Conservation (phyloP, 805 yeast species). For the Zygoascus tannicola region DNA sequence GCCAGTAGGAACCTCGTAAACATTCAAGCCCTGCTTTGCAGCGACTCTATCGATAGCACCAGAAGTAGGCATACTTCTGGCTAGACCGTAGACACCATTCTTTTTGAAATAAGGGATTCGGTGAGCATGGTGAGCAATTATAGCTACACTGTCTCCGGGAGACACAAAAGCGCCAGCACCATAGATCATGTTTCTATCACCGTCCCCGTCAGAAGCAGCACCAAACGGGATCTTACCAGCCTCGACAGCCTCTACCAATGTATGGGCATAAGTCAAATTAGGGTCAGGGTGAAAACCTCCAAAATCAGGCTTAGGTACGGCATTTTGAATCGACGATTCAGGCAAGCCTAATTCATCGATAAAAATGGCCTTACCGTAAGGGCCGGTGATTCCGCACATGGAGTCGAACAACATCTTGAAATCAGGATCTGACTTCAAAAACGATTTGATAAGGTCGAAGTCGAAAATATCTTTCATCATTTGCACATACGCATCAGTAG, state of each 20-base stretch:
- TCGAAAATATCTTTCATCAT: constrained; percentile 83
- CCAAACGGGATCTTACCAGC: constrained; percentile 77
- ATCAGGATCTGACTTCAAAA: constrained; percentile 45
- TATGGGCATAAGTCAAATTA: constrained; percentile 84
- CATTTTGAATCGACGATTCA: constrained; percentile 63
- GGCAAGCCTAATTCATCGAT: constrained; percentile 78
- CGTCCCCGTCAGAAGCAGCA: constrained; percentile 99
- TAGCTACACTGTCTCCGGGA: constrained; percentile 97
- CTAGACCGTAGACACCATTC: constrained; percentile 83
- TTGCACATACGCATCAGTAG: constrained; percentile 66
- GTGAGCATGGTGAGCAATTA: constrained; percentile 87
- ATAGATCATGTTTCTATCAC: constrained; percentile 97
- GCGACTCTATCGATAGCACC: constrained; percentile 93
- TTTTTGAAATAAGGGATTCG: constrained; percentile 85
- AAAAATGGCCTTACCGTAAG: constrained; percentile 81
- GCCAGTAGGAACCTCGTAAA: constrained; percentile 96
- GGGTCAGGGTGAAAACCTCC: constrained; percentile 99
- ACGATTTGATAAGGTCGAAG: constrained; percentile 66
- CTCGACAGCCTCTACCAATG: constrained; percentile 84
- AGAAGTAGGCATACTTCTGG: constrained; percentile 96
- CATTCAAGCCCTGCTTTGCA: constrained; percentile 55
- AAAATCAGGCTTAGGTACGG: constrained; percentile 72
- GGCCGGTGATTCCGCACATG: constrained; percentile 93
- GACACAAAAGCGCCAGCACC: constrained; percentile 92
- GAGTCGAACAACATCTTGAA: constrained; percentile 82